Percentiles rank a stretch among this genome's conserved stretches.
phyloP scores from a whole-genome alignment of 805 yeast genomes.

The Starmerella potacharoeniae region DNA sequence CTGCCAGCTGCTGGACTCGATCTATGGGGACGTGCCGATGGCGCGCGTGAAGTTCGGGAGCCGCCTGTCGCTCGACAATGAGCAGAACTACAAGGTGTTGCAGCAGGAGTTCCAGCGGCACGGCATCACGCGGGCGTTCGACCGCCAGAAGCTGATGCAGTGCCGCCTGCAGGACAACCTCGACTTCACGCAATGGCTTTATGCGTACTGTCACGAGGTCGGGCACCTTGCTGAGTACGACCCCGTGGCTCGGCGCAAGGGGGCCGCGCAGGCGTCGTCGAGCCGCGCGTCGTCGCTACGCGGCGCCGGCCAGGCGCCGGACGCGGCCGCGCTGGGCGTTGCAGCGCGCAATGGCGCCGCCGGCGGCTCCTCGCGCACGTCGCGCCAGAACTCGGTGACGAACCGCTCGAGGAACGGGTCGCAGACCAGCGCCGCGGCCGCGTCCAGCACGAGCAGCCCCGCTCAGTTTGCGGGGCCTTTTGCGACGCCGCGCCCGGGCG shows the following conservation, averaged over 20 bases:
- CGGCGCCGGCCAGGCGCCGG: not conserved
- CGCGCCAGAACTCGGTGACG: not conserved
- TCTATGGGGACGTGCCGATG: conserved; percentile 76
- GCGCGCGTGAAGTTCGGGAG: conserved; percentile 61
- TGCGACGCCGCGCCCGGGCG: not conserved
- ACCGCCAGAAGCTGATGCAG: conserved; percentile 70
- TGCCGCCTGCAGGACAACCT: conserved; percentile 89
- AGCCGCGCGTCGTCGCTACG: not conserved
- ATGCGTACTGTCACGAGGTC: conserved; percentile 67
- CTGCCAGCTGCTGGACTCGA: conserved; percentile 81
- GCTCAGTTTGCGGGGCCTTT: not conserved
- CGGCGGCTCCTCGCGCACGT: not conserved
- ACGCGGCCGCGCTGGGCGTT: not conserved
- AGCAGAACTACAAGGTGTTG: conserved; percentile 71
- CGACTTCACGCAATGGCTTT: conserved; percentile 89
- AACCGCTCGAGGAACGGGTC: not conserved
- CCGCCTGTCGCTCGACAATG: conserved; percentile 59
- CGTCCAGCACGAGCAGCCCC: not conserved
- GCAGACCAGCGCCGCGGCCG: not conserved
- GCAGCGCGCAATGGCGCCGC: not conserved
- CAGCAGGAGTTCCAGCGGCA: conserved; percentile 71
- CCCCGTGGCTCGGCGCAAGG: conserved; percentile 44
- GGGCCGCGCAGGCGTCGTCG: not conserved
- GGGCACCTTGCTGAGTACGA: conserved; percentile 63
- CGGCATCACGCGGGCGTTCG: conserved; percentile 58